Conservation (phyloP, 2,329 filamentous ascomycete species). For the Aspergillus novoparasiticus region DNA sequence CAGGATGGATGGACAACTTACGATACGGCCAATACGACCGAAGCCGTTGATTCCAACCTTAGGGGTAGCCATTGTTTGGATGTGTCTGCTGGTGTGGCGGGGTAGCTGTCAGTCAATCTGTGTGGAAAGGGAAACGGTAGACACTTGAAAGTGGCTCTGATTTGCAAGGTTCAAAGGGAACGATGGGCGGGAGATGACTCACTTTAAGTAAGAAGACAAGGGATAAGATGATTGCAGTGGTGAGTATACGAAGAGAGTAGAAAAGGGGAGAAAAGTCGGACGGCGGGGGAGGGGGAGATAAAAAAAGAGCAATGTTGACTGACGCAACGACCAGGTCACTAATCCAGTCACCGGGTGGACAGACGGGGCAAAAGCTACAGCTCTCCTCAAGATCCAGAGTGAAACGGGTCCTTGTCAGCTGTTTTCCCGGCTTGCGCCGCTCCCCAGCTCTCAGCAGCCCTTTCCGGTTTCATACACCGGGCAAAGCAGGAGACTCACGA, state of each 20-base stretch:
- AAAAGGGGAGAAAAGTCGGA: conserved; percentile 23
- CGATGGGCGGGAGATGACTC: conserved; percentile 11
- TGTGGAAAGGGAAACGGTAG: conserved; percentile 3
- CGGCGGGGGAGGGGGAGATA: conserved; percentile 34
- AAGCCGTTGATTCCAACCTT: conserved; percentile 97
- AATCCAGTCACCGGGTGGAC: conserved; percentile 32
- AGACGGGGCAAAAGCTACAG: conserved; percentile 30
- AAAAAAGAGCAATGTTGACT: conserved; percentile 28
- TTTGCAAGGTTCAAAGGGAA: background rate
- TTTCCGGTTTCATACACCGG: conserved; percentile 49
- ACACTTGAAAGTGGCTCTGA: conserved; percentile 1
- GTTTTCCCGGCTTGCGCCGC: conserved; percentile 36
- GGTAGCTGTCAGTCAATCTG: conserved; percentile 29
- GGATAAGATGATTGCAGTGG: conserved; percentile 10
- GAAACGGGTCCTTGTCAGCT: conserved; percentile 19
- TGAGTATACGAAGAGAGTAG: conserved; percentile 17
- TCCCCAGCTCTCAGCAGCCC: conserved; percentile 28
- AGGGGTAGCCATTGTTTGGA: conserved; percentile 38
- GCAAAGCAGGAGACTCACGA: conserved; percentile 45
- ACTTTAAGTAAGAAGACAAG: conserved; percentile 16
- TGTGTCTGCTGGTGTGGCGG: conserved; percentile 25
- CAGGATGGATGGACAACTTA: conserved; percentile 35
- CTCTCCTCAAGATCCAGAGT: conserved; percentile 9
- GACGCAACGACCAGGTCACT: conserved; percentile 39
- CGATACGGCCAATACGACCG: conserved; percentile 97